Evolutionary conservation across 768 basidiomycete species (phyloP).

Genomic region (Boletales sp.): DNA sequence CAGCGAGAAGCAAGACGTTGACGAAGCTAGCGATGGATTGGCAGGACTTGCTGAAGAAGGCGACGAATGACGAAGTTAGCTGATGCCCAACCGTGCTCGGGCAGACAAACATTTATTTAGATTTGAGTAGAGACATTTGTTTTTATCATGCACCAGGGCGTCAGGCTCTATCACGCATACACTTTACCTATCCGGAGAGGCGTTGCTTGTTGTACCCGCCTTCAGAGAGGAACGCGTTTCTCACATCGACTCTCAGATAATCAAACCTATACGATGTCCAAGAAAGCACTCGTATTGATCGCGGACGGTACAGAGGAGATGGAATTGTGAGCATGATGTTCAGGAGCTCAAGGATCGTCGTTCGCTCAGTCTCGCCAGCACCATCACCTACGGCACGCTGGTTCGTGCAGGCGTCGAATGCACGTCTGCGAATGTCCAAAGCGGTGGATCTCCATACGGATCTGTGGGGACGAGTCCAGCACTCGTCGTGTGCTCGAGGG

Average conservation of each 20-base stretch:
- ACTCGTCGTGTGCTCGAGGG: slow-evolving; percentile 63
- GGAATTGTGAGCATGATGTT: slow-evolving; percentile 65
- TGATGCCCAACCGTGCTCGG: background rate
- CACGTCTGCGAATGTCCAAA: slow-evolving; percentile 62
- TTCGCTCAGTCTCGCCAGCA: slow-evolving; percentile 21
- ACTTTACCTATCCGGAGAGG: background rate
- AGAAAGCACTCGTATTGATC: slow-evolving; percentile 62
- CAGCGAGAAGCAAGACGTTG: slow-evolving; percentile 73
- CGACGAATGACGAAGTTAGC: slow-evolving; percentile 44
- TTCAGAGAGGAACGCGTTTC: background rate
- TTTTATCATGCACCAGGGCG: background rate
- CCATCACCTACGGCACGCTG: slow-evolving; percentile 78
- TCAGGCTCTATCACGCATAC: background rate
- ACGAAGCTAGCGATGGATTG: slow-evolving; percentile 75
- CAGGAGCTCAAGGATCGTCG: background rate
- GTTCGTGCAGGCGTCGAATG: slow-evolving; percentile 68
- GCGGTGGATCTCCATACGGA: slow-evolving; percentile 24
- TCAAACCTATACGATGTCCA: slow-evolving; percentile 17
- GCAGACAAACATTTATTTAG: background rate
- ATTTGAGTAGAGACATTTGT: background rate
- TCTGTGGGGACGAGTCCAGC: slow-evolving; percentile 36
- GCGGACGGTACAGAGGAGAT: slow-evolving; percentile 87
- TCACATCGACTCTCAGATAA: slow-evolving; percentile 1
- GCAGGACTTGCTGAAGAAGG: slow-evolving; percentile 75
- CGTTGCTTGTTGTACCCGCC: background rate